These are phyloP conservation scores for Mortierella sp. DNA, from an alignment of 371 early-diverging fungal genomes.

Conservation along the genomic window DNA sequence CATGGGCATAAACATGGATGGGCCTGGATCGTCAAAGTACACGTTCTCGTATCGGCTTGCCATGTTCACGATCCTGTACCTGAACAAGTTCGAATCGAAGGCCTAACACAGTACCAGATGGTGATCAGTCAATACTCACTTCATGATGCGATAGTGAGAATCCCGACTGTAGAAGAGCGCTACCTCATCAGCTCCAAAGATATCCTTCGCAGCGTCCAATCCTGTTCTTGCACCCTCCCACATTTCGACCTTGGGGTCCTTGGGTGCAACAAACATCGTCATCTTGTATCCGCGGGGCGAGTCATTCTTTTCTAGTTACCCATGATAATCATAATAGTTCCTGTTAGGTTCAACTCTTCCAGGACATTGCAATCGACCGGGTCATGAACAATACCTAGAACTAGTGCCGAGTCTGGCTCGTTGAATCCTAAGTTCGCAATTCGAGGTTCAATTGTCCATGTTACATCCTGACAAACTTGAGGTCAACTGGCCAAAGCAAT, in stretches of 20 bases:
- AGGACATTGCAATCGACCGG: too few species aligned
- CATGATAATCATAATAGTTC: not conserved
- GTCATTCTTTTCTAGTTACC: slow-evolving; percentile 64
- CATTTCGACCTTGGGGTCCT: slow-evolving; percentile 77
- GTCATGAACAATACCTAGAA: slow-evolving; percentile 77
- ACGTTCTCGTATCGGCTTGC: slow-evolving; percentile 51
- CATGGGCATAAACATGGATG: slow-evolving; percentile 52
- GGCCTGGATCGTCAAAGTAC: slow-evolving; percentile 57
- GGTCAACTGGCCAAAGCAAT: too few species aligned
- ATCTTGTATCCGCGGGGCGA: slow-evolving; percentile 79
- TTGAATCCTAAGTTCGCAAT: slow-evolving; percentile 74
- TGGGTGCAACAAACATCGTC: slow-evolving; percentile 87
- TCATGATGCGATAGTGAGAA: too few species aligned
- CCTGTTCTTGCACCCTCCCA: slow-evolving; percentile 97
- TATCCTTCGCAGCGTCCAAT: slow-evolving; percentile 75
- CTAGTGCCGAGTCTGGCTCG: slow-evolving; percentile 86
- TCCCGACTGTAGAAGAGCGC: too few species aligned
- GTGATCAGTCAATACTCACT: too few species aligned
- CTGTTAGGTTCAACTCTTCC: too few species aligned
- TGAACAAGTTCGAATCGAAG: slow-evolving; percentile 54
- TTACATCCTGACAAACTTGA: too few species aligned
- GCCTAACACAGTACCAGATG: too few species aligned
- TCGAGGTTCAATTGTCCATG: not conserved
- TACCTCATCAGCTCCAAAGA: slow-evolving; percentile 93
- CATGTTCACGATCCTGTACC: slow-evolving; percentile 52